A percentile compares a stretch with the other conserved stretches of the same genome.
Conservation (phyloP, 1,139 yeast genomes). For the Pichia sp. region DNA sequence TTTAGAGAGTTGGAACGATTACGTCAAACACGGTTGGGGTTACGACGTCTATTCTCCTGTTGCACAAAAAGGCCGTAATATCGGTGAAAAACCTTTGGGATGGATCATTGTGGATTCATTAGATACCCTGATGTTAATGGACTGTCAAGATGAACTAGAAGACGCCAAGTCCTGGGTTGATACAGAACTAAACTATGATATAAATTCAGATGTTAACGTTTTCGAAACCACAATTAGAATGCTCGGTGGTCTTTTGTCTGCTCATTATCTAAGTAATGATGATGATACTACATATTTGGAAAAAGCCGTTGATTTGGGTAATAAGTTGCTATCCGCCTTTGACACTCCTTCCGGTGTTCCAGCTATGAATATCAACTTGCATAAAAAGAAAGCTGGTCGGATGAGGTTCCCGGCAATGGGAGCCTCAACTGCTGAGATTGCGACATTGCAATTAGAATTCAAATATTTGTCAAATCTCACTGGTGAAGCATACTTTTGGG, state of each 20-base stretch:
- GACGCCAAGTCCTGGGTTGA: constrained; percentile 72
- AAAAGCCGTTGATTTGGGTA: constrained; percentile 59
- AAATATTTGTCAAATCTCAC: constrained; percentile 76
- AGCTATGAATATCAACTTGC: constrained; percentile 67
- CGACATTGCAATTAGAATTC: constrained; percentile 83
- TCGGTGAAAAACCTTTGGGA: constrained; percentile 82
- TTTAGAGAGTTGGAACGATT: constrained; percentile 72
- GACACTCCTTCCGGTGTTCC: constrained; percentile 63
- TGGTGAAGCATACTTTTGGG: constrained; percentile 75
- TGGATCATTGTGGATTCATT: constrained; percentile 92
- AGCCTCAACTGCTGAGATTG: constrained; percentile 83
- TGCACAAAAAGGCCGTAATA: constrained; percentile 54
- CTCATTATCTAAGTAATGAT: constrained; percentile 54
- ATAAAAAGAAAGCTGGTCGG: constrained; percentile 49
- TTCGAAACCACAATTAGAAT: constrained; percentile 92
- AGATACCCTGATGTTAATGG: constrained; percentile 82
- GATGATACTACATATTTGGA: constrained; percentile 61
- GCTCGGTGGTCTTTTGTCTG: constrained; percentile 87
- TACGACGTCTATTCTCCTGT: constrained; percentile 60
- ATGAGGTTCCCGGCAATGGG: constrained; percentile 64
- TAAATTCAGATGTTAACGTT: constrained; percentile 71
- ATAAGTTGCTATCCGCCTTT: constrained; percentile 56
- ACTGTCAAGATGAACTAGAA: constrained; percentile 52
- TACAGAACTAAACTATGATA: constrained; percentile 46
- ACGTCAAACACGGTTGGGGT: constrained; percentile 79